Percentiles rank a stretch among this genome's conserved stretches.
phyloP scores from a whole-genome alignment of 23 red algal species.

The Agarophyton chilense region DNA sequence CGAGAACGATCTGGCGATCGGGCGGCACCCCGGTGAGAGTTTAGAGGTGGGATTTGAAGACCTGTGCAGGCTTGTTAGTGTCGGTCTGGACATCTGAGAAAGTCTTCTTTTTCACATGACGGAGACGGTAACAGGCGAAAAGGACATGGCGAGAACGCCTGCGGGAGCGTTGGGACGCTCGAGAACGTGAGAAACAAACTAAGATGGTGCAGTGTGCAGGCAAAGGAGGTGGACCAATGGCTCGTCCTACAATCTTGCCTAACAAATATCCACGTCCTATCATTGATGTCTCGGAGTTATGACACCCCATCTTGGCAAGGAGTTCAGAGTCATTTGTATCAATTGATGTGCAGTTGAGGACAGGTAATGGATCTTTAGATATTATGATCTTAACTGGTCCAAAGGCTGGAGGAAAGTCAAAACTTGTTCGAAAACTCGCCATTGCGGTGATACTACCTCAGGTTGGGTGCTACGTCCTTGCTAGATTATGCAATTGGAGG shows the following conservation, averaged over 20 bases:
- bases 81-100: conserved; percentile 71
- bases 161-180: no score
- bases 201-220: no score
- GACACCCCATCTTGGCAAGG: conserved; percentile 73
- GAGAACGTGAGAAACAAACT: no score
- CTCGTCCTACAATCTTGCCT: conserved; percentile 49
- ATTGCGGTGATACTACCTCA: conserved; percentile 93
- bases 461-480: conserved; percentile 94
- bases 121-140: conserved; percentile 35
- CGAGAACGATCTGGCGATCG: conserved; percentile 84
- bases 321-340: conserved; percentile 71
- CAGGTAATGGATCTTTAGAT: conserved; percentile 8
- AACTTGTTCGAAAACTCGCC: conserved; percentile 78
- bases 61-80: conserved; percentile 30
- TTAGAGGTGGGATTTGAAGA: conserved; percentile 83
- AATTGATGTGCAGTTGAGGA: conserved; percentile 63
- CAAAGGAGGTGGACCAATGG: conserved; percentile 63
- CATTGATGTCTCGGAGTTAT: conserved; percentile 40
- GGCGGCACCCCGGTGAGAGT: conserved; percentile 87
- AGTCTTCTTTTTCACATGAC: conserved; percentile 85
- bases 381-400: conserved; percentile 81
- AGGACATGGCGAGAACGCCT: not conserved
- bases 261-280: conserved; percentile 40
- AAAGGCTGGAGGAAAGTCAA: conserved; percentile 95
- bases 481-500: conserved; percentile 50